Percentiles rank a stretch among this genome's conserved stretches.
phyloP scores from a whole-genome alignment of 1,139 yeast genomes.

The Diutina scorzettiae region DNA sequence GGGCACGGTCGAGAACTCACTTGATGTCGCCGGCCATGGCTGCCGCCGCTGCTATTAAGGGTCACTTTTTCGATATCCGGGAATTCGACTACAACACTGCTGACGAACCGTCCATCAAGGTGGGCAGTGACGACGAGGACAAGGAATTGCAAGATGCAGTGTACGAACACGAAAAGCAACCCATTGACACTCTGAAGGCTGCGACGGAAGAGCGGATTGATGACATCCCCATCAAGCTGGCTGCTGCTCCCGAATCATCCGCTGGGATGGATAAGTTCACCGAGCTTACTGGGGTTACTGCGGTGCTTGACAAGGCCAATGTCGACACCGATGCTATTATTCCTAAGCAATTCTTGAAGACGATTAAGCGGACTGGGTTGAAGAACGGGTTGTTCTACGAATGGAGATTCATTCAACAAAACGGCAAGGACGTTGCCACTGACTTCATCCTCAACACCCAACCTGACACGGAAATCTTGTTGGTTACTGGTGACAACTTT shows the following conservation, averaged over 20 bases:
- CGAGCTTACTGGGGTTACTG: constrained; percentile 74
- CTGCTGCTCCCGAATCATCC: constrained; percentile 8
- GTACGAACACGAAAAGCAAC: constrained; percentile 58
- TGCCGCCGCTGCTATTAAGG: constrained; percentile 93
- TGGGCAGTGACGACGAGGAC: constrained; percentile 43
- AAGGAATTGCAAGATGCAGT: constrained; percentile 55
- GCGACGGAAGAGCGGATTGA: constrained; percentile 36
- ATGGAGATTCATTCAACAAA: constrained; percentile 61
- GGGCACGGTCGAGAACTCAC: constrained; percentile 93
- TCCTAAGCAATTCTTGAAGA: constrained; percentile 95
- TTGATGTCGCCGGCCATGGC: constrained; percentile 99
- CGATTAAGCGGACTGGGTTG: constrained; percentile 94
- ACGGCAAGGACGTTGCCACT: constrained; percentile 72
- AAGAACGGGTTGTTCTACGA: constrained; percentile 83
- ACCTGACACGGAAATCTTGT: constrained; percentile 71
- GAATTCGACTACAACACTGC: constrained; percentile 52
- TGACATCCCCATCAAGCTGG: constrained; percentile 36
- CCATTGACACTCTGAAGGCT: constrained; percentile 23
- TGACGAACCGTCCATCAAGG: constrained; percentile 49
- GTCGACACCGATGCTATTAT: constrained; percentile 97
- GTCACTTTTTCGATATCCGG: constrained; percentile 85
- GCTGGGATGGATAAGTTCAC: constrained; percentile 68
- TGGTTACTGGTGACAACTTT: constrained; percentile 92
- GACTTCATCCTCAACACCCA: constrained; percentile 81
- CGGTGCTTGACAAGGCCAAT: constrained; percentile 88